A percentile compares a stretch with the other conserved stretches of the same genome.
These are phyloP conservation scores for Pecoramyces ruminantium DNA, from an alignment of 192 early-diverging fungal genomes.

Conservation along the genomic window DNA sequence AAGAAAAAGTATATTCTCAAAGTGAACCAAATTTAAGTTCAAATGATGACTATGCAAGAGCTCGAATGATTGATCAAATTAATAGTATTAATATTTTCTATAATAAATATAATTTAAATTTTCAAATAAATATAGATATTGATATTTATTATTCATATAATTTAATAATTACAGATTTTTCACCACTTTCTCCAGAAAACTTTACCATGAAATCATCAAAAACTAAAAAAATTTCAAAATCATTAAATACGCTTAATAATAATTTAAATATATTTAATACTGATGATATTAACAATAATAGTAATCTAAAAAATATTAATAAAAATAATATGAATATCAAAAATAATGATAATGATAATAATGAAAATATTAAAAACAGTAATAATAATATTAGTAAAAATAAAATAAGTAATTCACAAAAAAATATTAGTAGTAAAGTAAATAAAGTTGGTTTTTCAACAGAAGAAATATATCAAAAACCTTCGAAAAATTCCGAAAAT, in stretches of 20 bases:
- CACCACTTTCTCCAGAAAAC: background rate
- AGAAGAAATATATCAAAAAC: background rate
- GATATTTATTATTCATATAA: no score
- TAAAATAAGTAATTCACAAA: background rate
- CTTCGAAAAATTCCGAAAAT: background rate
- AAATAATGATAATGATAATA: background rate
- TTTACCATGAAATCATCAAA: background rate
- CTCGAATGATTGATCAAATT: background rate
- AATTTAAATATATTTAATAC: background rate
- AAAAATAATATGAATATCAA: background rate
- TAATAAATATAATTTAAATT: no score
- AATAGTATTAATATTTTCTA: background rate
- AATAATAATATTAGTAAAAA: background rate
- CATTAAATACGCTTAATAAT: background rate
- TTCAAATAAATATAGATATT: no score
- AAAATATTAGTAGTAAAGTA: background rate
- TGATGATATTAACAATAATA: background rate
- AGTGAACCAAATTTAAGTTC: background rate
- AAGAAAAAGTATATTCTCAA: background rate
- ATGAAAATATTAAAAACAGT: background rate
- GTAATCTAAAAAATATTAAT: background rate
- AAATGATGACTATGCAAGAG: background rate
- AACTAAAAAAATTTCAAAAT: background rate
- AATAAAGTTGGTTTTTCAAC: background rate
- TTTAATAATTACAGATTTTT: no score